Base-by-base conservation (phyloP, 345 rosid genomes). In the Euphorbia tirucalli region DNA sequence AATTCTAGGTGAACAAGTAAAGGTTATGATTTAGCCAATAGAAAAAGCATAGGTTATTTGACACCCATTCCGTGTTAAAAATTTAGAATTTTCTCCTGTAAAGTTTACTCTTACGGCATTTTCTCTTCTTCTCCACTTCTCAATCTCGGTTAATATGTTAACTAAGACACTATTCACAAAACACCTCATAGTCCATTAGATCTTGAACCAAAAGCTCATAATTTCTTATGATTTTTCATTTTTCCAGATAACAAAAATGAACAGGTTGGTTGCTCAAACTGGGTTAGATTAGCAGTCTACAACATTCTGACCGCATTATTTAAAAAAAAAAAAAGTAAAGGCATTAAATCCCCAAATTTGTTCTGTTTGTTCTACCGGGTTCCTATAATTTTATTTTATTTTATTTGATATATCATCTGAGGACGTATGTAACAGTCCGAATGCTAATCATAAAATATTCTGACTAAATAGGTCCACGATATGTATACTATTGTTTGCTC, bases 101-200 rank as follows among this genome's bases (percentile, higher is more conserved):
- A 13, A 46, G 58, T 52, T n/a, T 19, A 11, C 27, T 11, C 60
- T 22, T 7, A 14, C 60, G 13, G 2, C 52, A 41, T 56, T 55
- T 55, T 56, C 59, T 21, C 59, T 55, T 54, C 25, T 55, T 55
- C 27, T 55, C 59, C 59, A 22, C 11, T 55, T 55, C 60, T 56
- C 13, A 10, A 10, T 56, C 25, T 56, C 14, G 22, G 60, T 4
- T 9, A 56, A 24, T 24, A 56, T 25, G n/a, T 24, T 56, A 24
- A 3, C 25, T 52, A 19, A 7, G 58, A 21, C 25, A 52, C 58
- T 52, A 21, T 52, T 52, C 57, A 52, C 19, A 52, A 52, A 19
- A 13, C 24, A 22, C 32, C 61, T 58, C 43, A 30, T n/a, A 30
- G 11, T 61, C 35, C 41, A 30, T 52, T 52, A 31, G 18, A 32